Evolutionary conservation across 2,329 filamentous ascomycete species (phyloP), one percentile per base, ranked within the genome.

Genomic region (Aspergillus sp.): DNA sequence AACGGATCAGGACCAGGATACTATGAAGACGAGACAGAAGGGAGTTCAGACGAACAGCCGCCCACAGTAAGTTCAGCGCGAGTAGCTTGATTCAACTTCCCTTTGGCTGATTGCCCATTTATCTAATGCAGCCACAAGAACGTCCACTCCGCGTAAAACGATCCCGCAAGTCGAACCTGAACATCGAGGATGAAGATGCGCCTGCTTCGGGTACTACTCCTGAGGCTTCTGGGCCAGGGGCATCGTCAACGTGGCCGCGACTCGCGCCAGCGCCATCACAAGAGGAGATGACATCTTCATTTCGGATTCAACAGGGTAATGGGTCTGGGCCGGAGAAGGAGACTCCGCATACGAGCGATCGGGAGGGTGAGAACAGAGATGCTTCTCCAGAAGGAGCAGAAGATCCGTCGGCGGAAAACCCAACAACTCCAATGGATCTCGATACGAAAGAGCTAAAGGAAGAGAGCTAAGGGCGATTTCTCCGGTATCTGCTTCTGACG

Each of bases 101-200:
- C 15, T 41, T 40, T 33, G 17, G 21, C 35, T 49, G 40, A 37
- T 45, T 41, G 37, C 19, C 37, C 49, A 56, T 44, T 21, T 52
- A 23, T 37, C 48, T 50, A 41, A 41, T 39, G 45, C 60, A 80
- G 77, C 78, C 78, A 43, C 72, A 77, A 68, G 77, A 80, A 70
- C 72, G 78, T 49, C 78, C 78, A 6, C 73, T 79, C 45, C 75
- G 78, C 57, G 69, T 74, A 19, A 79, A 78, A 61, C 73, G 74
- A 59, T 76, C 70, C 46, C 73, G 75, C 45, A 77, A 75, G 60
- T 71, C 73, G 12, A 75, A 75, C 39, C 57, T 69, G 33, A 58
- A 64, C 7, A 57, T 67, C 8, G 58, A 64, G 6, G 64, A 64
- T 6, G 68, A 65, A 14, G 62, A 62, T n/a, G 67, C 69, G 11